Conservation (phyloP, 306 rosid genomes). For the Echinosophora koreensis region DNA sequence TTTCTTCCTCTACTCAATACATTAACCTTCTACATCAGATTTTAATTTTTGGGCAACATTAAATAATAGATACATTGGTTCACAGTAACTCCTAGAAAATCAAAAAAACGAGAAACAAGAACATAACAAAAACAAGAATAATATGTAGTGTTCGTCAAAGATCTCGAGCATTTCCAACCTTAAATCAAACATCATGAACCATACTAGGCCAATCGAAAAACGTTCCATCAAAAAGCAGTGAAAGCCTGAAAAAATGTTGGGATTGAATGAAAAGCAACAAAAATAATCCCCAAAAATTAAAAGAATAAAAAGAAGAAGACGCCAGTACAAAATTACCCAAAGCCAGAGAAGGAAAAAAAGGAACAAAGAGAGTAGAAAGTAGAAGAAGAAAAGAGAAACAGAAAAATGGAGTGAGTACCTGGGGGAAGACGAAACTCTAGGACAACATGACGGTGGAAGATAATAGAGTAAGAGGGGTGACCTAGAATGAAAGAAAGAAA, state of each 20-base stretch:
- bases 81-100: not conserved
- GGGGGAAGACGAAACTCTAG: conserved; percentile 27
- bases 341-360: not conserved
- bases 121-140: not conserved
- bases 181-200: conserved; percentile 22
- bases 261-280: not conserved
- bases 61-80: conserved; percentile 18
- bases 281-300: not conserved
- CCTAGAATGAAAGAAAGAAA: not conserved
- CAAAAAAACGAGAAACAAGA: not conserved
- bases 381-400: not conserved
- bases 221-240: conserved; percentile 6
- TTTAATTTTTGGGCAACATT: not conserved
- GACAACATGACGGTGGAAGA: conserved; percentile 5
- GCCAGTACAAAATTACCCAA: not conserved
- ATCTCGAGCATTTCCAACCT: conserved; percentile 7
- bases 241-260: not conserved
- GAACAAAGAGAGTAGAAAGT: not conserved
- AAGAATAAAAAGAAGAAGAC: not conserved
- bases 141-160: conserved; percentile 13
- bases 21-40: not conserved
- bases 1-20: not conserved
- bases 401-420: conserved; percentile 28
- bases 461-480: too few species aligned
- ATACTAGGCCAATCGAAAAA: conserved; percentile 21